phyloP scores from a whole-genome alignment of 2,329 filamentous ascomycete species.

The Penicillium expansum region DNA sequence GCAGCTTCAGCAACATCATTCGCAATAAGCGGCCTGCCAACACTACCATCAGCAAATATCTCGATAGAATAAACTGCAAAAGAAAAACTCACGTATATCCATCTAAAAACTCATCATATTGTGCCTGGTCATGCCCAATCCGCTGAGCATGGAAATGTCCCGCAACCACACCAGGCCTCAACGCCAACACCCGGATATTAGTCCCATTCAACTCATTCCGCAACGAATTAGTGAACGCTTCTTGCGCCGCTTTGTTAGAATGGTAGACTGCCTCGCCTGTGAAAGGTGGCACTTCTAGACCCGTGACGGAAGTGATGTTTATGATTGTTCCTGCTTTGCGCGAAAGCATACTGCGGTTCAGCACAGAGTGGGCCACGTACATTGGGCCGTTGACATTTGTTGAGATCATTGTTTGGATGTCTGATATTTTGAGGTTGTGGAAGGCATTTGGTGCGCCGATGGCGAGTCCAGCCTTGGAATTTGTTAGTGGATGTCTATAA shows the following conservation, averaged over 20 bases:
- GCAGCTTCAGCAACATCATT: constrained; percentile 46
- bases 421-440: no score
- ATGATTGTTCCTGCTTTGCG: constrained; percentile 46
- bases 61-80: not conserved
- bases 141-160: constrained; percentile 50
- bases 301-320: constrained; percentile 50
- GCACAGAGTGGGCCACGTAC: no score
- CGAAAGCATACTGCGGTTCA: constrained; percentile 43
- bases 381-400: no score
- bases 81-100: constrained; percentile 38
- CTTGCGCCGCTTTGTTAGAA: constrained; percentile 32
- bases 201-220: constrained; percentile 49
- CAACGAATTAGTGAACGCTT: constrained; percentile 51
- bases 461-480: no score
- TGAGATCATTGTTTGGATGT: no score
- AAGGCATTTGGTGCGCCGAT: no score
- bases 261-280: constrained; percentile 50
- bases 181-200: constrained; percentile 49
- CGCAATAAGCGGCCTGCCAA: constrained; percentile 40
- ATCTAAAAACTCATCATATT: constrained; percentile 46
- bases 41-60: not conserved
- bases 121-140: constrained; percentile 45
- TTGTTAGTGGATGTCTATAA: no score
- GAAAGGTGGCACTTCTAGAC: constrained; percentile 49
- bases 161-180: constrained; percentile 49